phyloP scores from a whole-genome alignment of 306 rosid species.

The Purshia tridentata region DNA sequence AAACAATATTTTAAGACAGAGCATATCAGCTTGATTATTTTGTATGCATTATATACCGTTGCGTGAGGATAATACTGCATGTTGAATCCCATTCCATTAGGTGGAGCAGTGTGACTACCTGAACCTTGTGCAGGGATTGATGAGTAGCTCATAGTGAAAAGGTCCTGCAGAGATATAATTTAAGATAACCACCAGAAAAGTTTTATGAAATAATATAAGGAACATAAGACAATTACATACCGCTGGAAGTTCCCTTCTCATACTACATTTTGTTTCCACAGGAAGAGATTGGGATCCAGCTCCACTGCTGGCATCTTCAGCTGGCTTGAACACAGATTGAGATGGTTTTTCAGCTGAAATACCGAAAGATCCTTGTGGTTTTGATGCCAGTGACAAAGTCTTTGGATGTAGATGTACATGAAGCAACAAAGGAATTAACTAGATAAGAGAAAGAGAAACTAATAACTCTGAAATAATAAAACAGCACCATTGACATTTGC shows the following conservation, averaged over 20 bases:
- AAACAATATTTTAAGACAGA: background rate
- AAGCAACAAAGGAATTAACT: constrained; percentile 13
- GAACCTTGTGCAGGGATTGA: constrained; percentile 41
- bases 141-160: constrained; percentile 52
- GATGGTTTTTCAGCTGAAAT: constrained; percentile 32
- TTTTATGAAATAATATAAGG: background rate
- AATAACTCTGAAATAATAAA: background rate
- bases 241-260: constrained; percentile 69
- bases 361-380: constrained; percentile 32
- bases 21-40: constrained; percentile 2
- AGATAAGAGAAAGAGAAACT: constrained; percentile 1
- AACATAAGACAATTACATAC: constrained; percentile 38
- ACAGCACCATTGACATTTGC: background rate
- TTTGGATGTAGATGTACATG: constrained; percentile 34
- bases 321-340: constrained; percentile 38
- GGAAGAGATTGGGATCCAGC: constrained; percentile 32
- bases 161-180: constrained; percentile 57
- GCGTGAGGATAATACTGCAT: constrained; percentile 57
- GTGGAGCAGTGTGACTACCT: constrained; percentile 57
- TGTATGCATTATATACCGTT: constrained; percentile 35
- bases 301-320: constrained; percentile 33
- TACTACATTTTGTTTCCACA: constrained; percentile 36
- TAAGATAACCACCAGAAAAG: constrained; percentile 3
- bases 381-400: constrained; percentile 21
- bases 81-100: constrained; percentile 51